Evolutionary conservation across 176 grass and related monocot species (phyloP).

Genomic region (Aegilops tauschii): DNA sequence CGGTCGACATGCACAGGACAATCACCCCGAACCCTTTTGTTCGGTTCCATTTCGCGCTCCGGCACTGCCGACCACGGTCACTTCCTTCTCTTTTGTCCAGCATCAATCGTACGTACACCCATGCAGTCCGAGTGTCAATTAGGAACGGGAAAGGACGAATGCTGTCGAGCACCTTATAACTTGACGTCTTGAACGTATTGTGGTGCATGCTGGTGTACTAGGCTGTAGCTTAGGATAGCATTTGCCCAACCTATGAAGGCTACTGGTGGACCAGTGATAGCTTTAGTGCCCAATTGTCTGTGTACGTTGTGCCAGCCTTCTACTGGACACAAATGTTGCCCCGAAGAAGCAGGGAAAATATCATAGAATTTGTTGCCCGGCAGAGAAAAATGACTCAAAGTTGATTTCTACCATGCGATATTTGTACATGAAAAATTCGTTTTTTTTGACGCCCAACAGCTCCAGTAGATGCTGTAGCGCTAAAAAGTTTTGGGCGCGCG

Average conservation of each 20-base stretch:
- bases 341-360: no score
- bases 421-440: no score
- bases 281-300: not conserved
- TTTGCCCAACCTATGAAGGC: not conserved
- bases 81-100: not conserved
- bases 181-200: not conserved
- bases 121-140: not conserved
- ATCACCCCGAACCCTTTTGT: no score
- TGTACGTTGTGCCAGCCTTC: no score
- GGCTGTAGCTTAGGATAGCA: not conserved
- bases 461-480: no score
- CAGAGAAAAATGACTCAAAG: no score
- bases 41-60: not conserved
- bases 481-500: no score
- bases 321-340: no score
- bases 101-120: not conserved
- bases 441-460: no score
- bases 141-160: not conserved
- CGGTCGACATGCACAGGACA: no score
- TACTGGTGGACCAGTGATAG: not conserved
- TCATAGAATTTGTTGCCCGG: no score
- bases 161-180: not conserved
- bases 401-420: no score
- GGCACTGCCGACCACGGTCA: not conserved
- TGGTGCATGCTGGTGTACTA: not conserved